Evolutionary conservation across 2,329 filamentous ascomycete genomes (phyloP), one percentile per base, ranked within the genome.

Genomic region (Penicillium concentricum): DNA sequence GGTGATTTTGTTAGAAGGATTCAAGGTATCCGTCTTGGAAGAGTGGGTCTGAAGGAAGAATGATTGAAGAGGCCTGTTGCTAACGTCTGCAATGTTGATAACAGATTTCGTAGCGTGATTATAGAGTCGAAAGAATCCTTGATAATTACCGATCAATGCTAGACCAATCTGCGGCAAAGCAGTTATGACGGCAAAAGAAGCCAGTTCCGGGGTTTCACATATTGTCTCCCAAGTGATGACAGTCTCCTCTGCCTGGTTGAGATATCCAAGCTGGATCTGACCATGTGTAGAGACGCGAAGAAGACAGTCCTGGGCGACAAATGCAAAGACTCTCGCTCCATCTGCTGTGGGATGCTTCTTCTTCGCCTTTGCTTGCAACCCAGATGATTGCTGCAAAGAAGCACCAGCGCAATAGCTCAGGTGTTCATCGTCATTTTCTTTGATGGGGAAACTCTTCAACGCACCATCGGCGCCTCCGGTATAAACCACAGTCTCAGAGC

Each of bases 401-500:
- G 24, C 12, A 34, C 0, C 20, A 18, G 26, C 13, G 20, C 20
- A 18, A 34, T 32, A 50, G 8, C 18, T 37, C n/a, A 42, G 32
- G 7, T 37, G 15, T 9, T 50, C 30, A 28, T 55, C 18, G 24
- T 35, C 46, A 28, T 41, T 45, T 44, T 66, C 59, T 24, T 61
- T 57, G 16, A 68, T 56, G 32, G 60, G 60, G 35, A 73, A 74
- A 4, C 63, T 68, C 43, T 74, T 72, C 38, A 89, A 76, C 32
- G 81, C 81, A 16, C 92, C 88, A 74, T 99, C 94, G 12, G 90
- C 88, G n/a, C 91, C 94, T 13, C 94, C 94, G 2, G 90, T 92
- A 4, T 84, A 86, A 20, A 91, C 62, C 1, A 81, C 60, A 0
- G 78, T 66, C 15, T 70, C 71, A 15, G 71, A 63, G 0, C 69